Conservation (phyloP, 805 yeast genomes). For the Ogataea dorogensis region DNA sequence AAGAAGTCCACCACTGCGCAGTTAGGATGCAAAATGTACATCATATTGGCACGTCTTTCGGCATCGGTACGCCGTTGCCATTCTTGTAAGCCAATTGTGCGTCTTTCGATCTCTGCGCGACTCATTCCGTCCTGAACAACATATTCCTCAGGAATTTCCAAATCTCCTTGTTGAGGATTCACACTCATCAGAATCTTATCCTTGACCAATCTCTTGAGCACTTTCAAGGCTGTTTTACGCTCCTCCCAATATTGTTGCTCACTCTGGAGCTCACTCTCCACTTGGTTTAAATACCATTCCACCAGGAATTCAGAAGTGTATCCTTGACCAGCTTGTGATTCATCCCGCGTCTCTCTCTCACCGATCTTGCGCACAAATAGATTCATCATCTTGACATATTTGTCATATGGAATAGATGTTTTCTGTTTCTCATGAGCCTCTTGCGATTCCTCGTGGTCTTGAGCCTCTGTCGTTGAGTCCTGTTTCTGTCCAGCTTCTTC, state of each 20-base stretch:
- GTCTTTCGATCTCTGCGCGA: constrained; percentile 25
- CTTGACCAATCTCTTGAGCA: constrained; percentile 76
- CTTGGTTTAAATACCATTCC: constrained; percentile 77
- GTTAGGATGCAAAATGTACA: constrained; percentile 73
- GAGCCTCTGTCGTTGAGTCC: constrained; percentile 12
- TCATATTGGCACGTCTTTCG: constrained; percentile 32
- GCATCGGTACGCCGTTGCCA: constrained; percentile 24
- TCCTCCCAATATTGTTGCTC: constrained; percentile 74
- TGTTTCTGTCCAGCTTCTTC: constrained; percentile 35
- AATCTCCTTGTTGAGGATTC: constrained; percentile 38
- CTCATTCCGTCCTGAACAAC: constrained; percentile 23
- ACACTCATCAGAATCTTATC: constrained; percentile 80
- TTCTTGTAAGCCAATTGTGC: constrained; percentile 24
- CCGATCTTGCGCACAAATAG: constrained; percentile 58
- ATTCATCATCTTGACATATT: constrained; percentile 82
- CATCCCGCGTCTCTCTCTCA: constrained; percentile 24
- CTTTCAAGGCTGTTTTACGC: constrained; percentile 70
- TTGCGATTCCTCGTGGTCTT: constrained; percentile 8
- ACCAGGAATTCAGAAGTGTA: constrained; percentile 65
- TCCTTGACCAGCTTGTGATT: constrained; percentile 50
- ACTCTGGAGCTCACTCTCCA: constrained; percentile 65
- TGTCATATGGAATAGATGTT: constrained; percentile 72
- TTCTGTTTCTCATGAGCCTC: constrained; percentile 32
- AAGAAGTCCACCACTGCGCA: constrained; percentile 73
- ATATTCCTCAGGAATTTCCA: constrained; percentile 33